A percentile compares a stretch with the other conserved stretches of the same genome.
These are phyloP conservation scores for Sinapis alba DNA, from an alignment of 441 rosid species.

Conservation along the genomic window DNA sequence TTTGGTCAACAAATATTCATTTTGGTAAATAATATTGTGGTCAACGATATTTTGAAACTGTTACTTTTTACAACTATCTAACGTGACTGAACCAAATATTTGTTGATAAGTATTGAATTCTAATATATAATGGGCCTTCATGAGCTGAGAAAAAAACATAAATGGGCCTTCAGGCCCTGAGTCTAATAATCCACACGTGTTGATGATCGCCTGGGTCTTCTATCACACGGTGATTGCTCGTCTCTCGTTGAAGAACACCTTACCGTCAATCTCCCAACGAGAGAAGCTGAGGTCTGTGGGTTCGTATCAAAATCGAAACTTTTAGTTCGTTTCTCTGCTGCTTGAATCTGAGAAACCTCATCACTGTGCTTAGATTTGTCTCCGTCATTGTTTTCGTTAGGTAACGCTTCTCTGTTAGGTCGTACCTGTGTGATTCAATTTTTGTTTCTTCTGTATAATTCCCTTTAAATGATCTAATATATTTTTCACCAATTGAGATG, in stretches of 20 bases:
- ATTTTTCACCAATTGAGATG: not conserved
- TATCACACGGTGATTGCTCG: constrained; percentile 13
- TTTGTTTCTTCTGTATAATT: not conserved
- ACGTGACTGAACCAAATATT: too few relatives aligned
- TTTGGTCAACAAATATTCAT: not conserved
- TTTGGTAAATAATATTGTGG: not conserved
- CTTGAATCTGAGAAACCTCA: constrained; percentile 16
- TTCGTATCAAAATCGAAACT: not conserved
- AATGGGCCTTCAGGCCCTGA: constrained; percentile 31
- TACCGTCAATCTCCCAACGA: constrained; percentile 12
- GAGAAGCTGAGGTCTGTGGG: constrained; percentile 9
- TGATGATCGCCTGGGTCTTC: not conserved
- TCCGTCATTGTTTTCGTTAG: constrained; percentile 1
- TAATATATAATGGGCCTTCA: not conserved
- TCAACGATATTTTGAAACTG: not conserved
- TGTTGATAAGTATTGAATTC: too few relatives aligned
- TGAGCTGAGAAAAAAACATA: not conserved
- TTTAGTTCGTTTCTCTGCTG: not conserved
- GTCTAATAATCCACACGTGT: constrained; percentile 15
- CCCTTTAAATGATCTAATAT: not conserved
- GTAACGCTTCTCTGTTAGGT: constrained; percentile 16
- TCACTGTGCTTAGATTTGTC: not conserved
- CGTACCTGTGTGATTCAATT: not conserved
- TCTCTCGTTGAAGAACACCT: constrained; percentile 23
- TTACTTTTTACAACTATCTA: not conserved